Conservation (phyloP, 352 stramenopile genomes). For the Albugo candida region DNA sequence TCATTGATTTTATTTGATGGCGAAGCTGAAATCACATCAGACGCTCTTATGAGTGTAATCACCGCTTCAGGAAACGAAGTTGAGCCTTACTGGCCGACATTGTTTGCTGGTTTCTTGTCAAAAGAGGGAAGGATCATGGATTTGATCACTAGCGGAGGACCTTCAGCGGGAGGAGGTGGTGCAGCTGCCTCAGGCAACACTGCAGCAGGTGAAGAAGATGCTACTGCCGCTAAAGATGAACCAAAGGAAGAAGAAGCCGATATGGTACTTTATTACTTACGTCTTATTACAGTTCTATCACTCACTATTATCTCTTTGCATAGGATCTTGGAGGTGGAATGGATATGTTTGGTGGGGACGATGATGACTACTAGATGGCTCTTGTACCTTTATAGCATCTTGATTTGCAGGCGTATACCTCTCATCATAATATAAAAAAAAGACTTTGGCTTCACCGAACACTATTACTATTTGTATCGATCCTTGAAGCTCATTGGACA, state of each 20-base stretch:
- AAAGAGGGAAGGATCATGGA: conserved; percentile 68
- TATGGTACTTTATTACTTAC: conserved; percentile 9
- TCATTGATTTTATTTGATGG: conserved; percentile 73
- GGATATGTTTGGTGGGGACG: too few species aligned
- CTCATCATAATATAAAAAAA: too few species aligned
- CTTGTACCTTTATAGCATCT: too few species aligned
- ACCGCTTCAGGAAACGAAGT: conserved; percentile 67
- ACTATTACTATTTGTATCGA: too few species aligned
- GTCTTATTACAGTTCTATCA: too few species aligned
- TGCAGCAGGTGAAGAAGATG: conserved; percentile 19
- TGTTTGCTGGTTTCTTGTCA: conserved; percentile 48
- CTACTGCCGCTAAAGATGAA: conserved; percentile 16
- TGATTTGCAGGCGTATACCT: too few species aligned
- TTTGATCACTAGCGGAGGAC: conserved; percentile 53
- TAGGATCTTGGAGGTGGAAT: too few species aligned
- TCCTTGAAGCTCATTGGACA: too few species aligned
- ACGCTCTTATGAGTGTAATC: conserved; percentile 41
- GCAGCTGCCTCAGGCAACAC: conserved; percentile 18
- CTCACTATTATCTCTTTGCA: too few species aligned
- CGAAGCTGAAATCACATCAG: conserved; percentile 63
- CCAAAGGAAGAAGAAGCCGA: conserved; percentile 47
- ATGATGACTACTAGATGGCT: too few species aligned
- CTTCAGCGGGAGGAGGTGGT: conserved; percentile 11
- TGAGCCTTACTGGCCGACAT: conserved; percentile 64
- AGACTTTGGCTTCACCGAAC: too few species aligned